Evolutionary conservation across 2,329 filamentous ascomycete species (phyloP), one percentile per base, ranked within the genome.

Genomic region (Nectriaceae sp.): DNA sequence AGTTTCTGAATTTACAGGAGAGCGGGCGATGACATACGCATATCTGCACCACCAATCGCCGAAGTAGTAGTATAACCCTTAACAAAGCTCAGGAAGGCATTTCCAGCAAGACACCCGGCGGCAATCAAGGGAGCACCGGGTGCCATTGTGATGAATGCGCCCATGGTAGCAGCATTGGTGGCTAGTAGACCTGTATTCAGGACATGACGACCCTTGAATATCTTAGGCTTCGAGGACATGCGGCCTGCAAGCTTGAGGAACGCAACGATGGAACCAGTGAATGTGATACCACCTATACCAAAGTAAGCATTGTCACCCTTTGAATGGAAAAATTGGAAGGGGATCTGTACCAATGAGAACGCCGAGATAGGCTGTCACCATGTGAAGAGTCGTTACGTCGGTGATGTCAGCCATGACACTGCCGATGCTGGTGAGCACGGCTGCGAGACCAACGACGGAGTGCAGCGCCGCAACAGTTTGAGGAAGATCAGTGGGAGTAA

Each of bases 1-100:
- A 31, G 10, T 10, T 31, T 8, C 15, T 15, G 26, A 8, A 31
- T 31, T 10, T 15, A 31, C 8, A 31, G 10, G 26, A 31, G 26
- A 15, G 15, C 15, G 15, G 10, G 15, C 10, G 26, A 31, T 21
- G 18, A 66, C 65, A 62, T 72, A 70, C 83, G 90, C 90, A 96
- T 96, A 63, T 96, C 91, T 11, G 90, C 90, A n/a, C 90, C 91
- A 19, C 91, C 91, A 62, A 96, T 95, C 0, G 89, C 89, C 2
- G 90, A 81, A 0, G 91, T 96, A 0, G 90, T 95, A 0, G 90
- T 96, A 64, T 84, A 95, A 6, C 91, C 91, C 67, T 96, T 93
- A 53, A 88, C 73, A 67, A 96, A 96, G 51, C 88, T 92, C 20
- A 96, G 74, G 0, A 82, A 74, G 0, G 90, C 85, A 64, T 89